phyloP scores from a whole-genome alignment of 2,329 filamentous ascomycete genomes.

The Sporothrix globosa region DNA sequence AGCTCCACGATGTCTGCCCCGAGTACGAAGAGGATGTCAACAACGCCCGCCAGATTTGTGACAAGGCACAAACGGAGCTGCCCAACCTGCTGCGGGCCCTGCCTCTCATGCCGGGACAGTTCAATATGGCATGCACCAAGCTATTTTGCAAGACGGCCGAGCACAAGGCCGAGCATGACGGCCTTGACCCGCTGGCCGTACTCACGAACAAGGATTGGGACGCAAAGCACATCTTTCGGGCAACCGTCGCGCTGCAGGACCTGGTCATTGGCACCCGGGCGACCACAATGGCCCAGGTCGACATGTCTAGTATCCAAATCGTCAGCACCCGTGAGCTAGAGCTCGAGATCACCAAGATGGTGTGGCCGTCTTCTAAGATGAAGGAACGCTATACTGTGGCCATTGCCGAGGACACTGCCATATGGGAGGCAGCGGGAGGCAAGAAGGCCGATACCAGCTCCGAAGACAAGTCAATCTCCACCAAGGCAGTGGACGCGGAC shows the following conservation, averaged over 20 bases:
- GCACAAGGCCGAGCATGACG: conserved; percentile 39
- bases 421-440: neutral
- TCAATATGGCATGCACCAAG: conserved; percentile 74
- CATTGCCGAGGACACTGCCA: conserved; percentile 30
- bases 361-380: conserved; percentile 48
- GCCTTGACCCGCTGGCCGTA: conserved; percentile 37
- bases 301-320: conserved; percentile 46
- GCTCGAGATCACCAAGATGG: conserved; percentile 63
- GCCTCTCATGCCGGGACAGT: conserved; percentile 68
- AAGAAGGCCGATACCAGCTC: neutral
- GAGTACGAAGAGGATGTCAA: conserved; percentile 73
- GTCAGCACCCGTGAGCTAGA: conserved; percentile 55
- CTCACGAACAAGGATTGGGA: conserved; percentile 49
- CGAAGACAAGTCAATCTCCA: neutral
- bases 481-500: conserved; percentile 35
- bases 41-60: conserved; percentile 67
- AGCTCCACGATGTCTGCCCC: conserved; percentile 82
- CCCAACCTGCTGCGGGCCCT: conserved; percentile 59
- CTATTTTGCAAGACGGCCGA: conserved; percentile 58
- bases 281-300: conserved; percentile 39
- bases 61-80: conserved; percentile 68
- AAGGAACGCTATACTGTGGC: conserved; percentile 51
- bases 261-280: conserved; percentile 41
- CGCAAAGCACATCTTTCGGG: conserved; percentile 49
- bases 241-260: conserved; percentile 49